These are phyloP conservation scores for Psilocybe azurescens DNA, from an alignment of 768 basidiomycete species.

Conservation along the genomic window DNA sequence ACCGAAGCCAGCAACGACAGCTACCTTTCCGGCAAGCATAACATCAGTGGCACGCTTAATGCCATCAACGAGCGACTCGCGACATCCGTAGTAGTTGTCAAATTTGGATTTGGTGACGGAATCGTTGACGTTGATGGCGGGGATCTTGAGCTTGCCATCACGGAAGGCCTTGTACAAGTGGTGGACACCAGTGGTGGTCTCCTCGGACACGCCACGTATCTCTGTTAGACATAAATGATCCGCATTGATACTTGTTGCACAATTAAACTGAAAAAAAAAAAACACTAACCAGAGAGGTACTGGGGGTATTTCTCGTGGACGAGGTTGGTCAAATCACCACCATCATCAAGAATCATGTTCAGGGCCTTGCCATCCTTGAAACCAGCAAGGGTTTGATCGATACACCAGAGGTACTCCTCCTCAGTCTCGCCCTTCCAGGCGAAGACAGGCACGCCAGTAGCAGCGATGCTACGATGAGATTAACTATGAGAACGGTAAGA, in stretches of 20 bases:
- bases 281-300: conserved; percentile 67
- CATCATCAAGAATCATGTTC: conserved; percentile 99
- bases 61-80: conserved; percentile 99
- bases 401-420: conserved; percentile 98
- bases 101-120: conserved; percentile 99
- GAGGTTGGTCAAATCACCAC: conserved; percentile 93
- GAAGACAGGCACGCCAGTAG: conserved; percentile 97
- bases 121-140: conserved; percentile 99
- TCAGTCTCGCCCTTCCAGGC: conserved; percentile 99
- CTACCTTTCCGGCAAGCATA: conserved; percentile 99
- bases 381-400: conserved; percentile 91
- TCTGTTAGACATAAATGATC: conserved; percentile 44
- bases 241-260: conserved; percentile 3
- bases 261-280: neutral
- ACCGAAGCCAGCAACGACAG: conserved; percentile 98
- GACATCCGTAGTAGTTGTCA: conserved; percentile 98
- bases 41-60: conserved; percentile 99
- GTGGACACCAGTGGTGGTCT: conserved; percentile 99
- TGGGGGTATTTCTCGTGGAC: conserved; percentile 98
- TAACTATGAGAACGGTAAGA: conserved; percentile 1
- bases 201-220: conserved; percentile 95
- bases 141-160: conserved; percentile 94
- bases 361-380: conserved; percentile 84
- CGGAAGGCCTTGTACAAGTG: conserved; percentile 98
- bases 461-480: conserved; percentile 73